Conservation (phyloP, 2,329 filamentous ascomycete genomes). For the Beauveria australis region DNA sequence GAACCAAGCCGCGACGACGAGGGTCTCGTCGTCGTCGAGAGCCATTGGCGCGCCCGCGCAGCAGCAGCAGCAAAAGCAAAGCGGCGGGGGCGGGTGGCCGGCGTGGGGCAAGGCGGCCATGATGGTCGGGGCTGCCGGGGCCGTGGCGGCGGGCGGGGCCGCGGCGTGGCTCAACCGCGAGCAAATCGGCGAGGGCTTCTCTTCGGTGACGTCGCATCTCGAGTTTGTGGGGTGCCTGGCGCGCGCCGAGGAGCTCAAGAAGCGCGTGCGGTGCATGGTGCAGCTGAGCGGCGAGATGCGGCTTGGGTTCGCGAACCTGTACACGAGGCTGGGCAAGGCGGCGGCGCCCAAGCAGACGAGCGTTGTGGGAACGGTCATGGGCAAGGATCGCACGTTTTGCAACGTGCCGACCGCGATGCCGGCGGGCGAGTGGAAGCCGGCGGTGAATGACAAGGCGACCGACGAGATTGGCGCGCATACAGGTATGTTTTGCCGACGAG, state of each 20-base stretch:
- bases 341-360: constrained; percentile 46
- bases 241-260: constrained; percentile 71
- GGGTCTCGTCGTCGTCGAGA: constrained; percentile 8
- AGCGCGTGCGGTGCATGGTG: constrained; percentile 62
- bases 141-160: constrained; percentile 72
- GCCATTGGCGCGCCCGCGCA: constrained; percentile 1
- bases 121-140: constrained; percentile 75
- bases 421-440: constrained; percentile 56
- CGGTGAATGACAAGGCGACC: constrained; percentile 67
- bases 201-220: constrained; percentile 82
- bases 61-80: constrained; percentile 7
- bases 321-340: constrained; percentile 70
- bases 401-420: constrained; percentile 54
- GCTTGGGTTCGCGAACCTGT: constrained; percentile 78
- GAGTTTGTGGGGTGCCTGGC: constrained; percentile 89
- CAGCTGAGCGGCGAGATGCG: constrained; percentile 54
- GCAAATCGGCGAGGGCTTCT: constrained; percentile 65
- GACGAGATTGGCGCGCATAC: constrained; percentile 81
- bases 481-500: constrained; percentile 35
- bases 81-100: constrained; percentile 49
- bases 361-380: constrained; percentile 51
- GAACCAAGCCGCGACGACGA: constrained; percentile 23
- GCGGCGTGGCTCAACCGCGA: constrained; percentile 83
- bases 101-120: constrained; percentile 80
- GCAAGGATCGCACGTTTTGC: constrained; percentile 78